Base-by-base conservation (phyloP, 2,329 filamentous ascomycete species). In the Colletotrichum godetiae region DNA sequence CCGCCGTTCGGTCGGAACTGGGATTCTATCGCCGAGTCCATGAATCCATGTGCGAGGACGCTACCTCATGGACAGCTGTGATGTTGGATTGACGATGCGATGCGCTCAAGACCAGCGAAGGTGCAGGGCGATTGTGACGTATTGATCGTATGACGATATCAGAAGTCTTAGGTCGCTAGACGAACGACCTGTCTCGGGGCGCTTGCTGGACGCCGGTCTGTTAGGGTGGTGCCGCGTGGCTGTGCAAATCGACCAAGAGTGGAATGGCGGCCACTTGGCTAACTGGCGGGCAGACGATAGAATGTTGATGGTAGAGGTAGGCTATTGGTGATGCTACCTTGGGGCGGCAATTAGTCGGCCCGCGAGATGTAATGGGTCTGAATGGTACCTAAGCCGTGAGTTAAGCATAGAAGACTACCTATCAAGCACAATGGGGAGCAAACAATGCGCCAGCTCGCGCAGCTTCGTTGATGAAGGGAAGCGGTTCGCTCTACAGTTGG, bases 11-110 rank as follows among this genome's bases (percentile, higher is more conserved):
- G 59, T 53, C 67, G 67, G 56, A 71, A 64, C 56, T 75, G 66
- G 58, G 71, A 61, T 59, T 62, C 72, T 66, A 74, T 68, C 61
- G 63, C 74, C 58, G 74, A 74, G 72, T 75, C 74, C 74, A 75
- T 75, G 63, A 68, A 75, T 67, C 74, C 71, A 75, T 75, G 64
- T 70, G 67, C 64, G 55, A 59, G 71, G 57, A 27, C 52, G 72
- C 57, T 72, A 72, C 68, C 68, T 74, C 72, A 72, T 63, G 62
- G 68, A 73, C 53, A 37, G 66, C 42, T 55, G 29, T 27, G 13
- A 56, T 33, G 60, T 52, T 49, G 8, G 22, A n/a, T 60, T 52
- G 37, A 58, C 55, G 60, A 53, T 64, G 68, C 37, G 52, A 11
- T 33, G 13, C 46, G 60, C 55, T 62, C 22, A 53, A 33, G 24